phyloP scores from a whole-genome alignment of 768 basidiomycete species.

The Tephrocybe sp. region DNA sequence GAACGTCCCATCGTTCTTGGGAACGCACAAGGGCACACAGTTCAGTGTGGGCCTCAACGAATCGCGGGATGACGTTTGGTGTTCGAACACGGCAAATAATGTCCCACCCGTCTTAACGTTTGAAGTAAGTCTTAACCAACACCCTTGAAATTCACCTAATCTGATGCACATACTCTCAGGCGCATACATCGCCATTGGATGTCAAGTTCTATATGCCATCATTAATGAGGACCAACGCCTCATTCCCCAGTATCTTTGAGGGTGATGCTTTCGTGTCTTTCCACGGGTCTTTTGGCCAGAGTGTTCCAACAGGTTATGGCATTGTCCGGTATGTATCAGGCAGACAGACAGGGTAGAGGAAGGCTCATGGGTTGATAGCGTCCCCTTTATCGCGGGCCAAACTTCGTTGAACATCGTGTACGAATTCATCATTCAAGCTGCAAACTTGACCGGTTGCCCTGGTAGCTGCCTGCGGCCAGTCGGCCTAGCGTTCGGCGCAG shows the following conservation, averaged over 20 bases:
- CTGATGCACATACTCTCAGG: conserved; percentile 21
- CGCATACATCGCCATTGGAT: conserved; percentile 44
- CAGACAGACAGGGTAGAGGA: background rate
- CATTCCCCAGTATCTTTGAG: conserved; percentile 26
- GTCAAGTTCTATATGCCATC: conserved; percentile 36
- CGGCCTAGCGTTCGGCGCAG: conserved; percentile 35
- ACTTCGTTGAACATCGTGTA: conserved; percentile 15
- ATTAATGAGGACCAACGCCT: background rate
- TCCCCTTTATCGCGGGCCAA: conserved; percentile 20
- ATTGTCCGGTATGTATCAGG: conserved; percentile 32
- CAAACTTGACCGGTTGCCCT: conserved; percentile 35
- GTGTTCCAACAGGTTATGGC: conserved; percentile 42
- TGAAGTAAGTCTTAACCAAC: conserved; percentile 27
- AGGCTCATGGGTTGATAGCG: conserved; percentile 14
- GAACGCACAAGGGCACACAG: conserved; percentile 29
- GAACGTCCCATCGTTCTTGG: conserved; percentile 33
- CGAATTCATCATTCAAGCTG: conserved; percentile 35
- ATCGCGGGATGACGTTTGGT: conserved; percentile 31
- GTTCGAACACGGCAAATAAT: conserved; percentile 29
- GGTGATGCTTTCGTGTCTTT: conserved; percentile 43
- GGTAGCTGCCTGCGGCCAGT: conserved; percentile 41
- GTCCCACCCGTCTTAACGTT: conserved; percentile 35
- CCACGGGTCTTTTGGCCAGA: conserved; percentile 39
- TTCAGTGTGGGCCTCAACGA: conserved; percentile 35
- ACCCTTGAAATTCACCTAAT: background rate